Evolutionary conservation across 441 rosid genomes (phyloP).

Genomic region (Geranium incanum): DNA sequence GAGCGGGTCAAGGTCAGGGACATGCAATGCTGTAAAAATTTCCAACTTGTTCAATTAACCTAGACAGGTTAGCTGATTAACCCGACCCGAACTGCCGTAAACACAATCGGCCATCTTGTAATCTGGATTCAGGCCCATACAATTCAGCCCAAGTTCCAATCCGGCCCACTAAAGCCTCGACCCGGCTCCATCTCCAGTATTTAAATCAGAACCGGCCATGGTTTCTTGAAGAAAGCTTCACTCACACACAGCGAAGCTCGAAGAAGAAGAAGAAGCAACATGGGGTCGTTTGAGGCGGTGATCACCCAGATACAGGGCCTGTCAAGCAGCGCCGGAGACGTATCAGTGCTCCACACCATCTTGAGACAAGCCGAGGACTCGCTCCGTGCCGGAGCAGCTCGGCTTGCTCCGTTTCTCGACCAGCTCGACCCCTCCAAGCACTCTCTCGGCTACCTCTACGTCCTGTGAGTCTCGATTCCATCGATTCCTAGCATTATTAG

Average conservation of each 20-base stretch:
- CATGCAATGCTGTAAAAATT: too few species aligned
- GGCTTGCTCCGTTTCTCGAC: slow-evolving; percentile 50
- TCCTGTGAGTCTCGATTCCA: slow-evolving; percentile 45
- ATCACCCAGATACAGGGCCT: slow-evolving; percentile 79
- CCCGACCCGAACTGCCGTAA: too few species aligned
- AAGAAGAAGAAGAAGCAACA: slow-evolving; percentile 10
- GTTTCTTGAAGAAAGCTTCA: neutral
- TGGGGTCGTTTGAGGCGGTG: slow-evolving; percentile 49
- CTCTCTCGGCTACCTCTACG: slow-evolving; percentile 83
- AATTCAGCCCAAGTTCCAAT: too few species aligned
- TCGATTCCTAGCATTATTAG: neutral
- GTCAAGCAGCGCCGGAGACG: slow-evolving; percentile 50
- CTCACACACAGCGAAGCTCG: neutral
- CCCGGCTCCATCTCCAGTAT: neutral
- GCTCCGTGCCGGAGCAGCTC: slow-evolving; percentile 47
- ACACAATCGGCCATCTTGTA: too few species aligned
- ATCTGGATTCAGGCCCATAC: too few species aligned
- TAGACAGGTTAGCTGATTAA: too few species aligned
- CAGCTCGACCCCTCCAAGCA: slow-evolving; percentile 78
- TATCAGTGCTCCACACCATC: slow-evolving; percentile 44
- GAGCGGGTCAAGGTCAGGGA: too few species aligned
- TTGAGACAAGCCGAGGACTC: slow-evolving; percentile 58
- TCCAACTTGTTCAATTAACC: too few species aligned
- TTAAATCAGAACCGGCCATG: neutral
- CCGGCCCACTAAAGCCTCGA: neutral